Conservation (phyloP, 257 asterid species). For the Paulownia fortunei region DNA sequence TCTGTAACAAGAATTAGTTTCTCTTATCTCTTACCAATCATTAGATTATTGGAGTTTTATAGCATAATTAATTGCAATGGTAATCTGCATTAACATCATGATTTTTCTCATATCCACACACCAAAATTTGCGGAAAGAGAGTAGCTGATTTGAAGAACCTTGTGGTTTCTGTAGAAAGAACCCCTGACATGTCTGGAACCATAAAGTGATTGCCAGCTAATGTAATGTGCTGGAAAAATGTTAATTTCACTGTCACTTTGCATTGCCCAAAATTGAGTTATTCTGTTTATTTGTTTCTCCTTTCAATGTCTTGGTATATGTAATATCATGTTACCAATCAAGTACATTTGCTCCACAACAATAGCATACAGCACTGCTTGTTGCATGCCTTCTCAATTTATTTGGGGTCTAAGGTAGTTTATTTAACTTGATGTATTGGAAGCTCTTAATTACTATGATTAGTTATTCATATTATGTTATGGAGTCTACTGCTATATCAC, state of each 20-base stretch:
- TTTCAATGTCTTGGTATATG: background rate
- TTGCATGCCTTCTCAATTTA: conserved; percentile 23
- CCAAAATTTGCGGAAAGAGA: background rate
- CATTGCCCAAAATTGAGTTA: background rate
- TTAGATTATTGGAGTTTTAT: background rate
- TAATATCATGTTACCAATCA: conserved; percentile 3
- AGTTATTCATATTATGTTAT: background rate
- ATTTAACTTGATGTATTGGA: conserved; percentile 9
- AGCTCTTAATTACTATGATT: background rate
- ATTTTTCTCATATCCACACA: background rate
- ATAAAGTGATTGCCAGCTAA: background rate
- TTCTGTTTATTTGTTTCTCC: background rate
- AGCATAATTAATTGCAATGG: conserved; percentile 4
- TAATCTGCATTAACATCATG: background rate
- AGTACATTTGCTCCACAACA: background rate
- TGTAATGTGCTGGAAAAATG: background rate
- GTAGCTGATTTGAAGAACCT: background rate
- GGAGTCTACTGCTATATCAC: conserved; percentile 9
- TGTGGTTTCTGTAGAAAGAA: conserved; percentile 16
- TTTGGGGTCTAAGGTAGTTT: conserved; percentile 7
- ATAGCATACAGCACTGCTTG: background rate
- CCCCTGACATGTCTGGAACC: background rate
- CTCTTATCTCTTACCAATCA: conserved; percentile 1
- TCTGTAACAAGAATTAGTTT: background rate
- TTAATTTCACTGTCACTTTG: background rate